A percentile compares a stretch with the other conserved stretches of the same genome.
Conservation (phyloP, 2,329 filamentous ascomycete genomes). For the Botrytis deweyae region DNA sequence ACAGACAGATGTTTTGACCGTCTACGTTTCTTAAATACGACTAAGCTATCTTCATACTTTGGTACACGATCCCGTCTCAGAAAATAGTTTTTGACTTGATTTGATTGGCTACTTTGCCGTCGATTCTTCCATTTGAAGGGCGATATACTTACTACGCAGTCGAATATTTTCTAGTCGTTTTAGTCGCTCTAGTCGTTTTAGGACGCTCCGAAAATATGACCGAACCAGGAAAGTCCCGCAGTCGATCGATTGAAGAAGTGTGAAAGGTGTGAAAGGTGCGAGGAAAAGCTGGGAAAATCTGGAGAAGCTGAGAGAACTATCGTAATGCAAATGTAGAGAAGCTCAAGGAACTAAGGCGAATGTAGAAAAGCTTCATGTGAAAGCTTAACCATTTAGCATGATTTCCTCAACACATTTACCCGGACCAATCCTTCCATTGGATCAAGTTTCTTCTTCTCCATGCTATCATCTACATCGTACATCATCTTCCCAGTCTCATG, state of each 20-base stretch:
- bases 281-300: not conserved
- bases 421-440: not conserved
- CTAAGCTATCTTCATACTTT: not conserved
- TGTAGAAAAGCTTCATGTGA: not conserved
- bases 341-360: not conserved
- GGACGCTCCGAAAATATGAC: not conserved
- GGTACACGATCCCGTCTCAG: too few relatives aligned
- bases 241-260: not conserved
- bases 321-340: not conserved
- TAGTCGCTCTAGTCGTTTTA: too few relatives aligned
- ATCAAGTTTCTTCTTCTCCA: not conserved
- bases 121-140: not conserved
- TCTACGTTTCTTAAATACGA: not conserved
- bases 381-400: constrained; percentile 6
- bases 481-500: not conserved
- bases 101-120: not conserved
- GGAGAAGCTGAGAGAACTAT: not conserved
- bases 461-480: not conserved
- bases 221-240: not conserved
- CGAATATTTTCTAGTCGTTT: too few relatives aligned
- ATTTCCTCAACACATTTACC: not conserved
- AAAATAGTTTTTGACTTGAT: not conserved
- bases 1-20: not conserved
- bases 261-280: not conserved
- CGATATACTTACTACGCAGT: not conserved